A percentile compares a stretch with the other conserved stretches of the same genome.
phyloP scores from a whole-genome alignment of 2,329 filamentous ascomycete species.

The Fusarium sp. region DNA sequence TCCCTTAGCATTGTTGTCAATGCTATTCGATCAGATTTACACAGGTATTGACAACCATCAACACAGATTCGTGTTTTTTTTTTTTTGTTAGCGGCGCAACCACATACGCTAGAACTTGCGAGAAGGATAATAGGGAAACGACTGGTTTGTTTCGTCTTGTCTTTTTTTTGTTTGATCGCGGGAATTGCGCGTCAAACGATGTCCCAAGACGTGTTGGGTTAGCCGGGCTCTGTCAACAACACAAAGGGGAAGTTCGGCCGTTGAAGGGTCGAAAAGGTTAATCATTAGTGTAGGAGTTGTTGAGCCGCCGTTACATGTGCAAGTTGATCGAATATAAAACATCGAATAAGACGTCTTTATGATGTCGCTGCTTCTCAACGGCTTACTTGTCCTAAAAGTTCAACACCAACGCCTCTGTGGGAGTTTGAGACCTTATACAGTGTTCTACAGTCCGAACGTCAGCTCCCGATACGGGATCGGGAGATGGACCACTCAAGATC shows the following conservation, averaged over 20 bases:
- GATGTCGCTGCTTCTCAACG: not conserved
- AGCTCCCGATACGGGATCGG: conserved; percentile 31
- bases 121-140: conserved; percentile 16
- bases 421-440: conserved; percentile 6
- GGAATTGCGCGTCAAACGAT: conserved; percentile 24
- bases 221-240: conserved; percentile 13
- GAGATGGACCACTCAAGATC: conserved; percentile 33
- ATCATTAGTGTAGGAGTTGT: conserved; percentile 7
- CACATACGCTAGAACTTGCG: conserved; percentile 30
- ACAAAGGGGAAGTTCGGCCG: conserved; percentile 23
- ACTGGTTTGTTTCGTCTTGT: conserved; percentile 29
- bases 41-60: not conserved
- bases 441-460: conserved; percentile 19
- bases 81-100: conserved; percentile 19
- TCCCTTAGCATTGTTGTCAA: not conserved
- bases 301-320: not conserved
- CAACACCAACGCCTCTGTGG: not conserved
- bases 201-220: conserved; percentile 23
- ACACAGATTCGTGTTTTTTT: conserved; percentile 9
- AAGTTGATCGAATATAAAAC: not conserved
- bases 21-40: not conserved
- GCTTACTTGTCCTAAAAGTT: not conserved
- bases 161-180: conserved; percentile 9
- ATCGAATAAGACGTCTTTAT: conserved; percentile 19
- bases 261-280: conserved; percentile 28